Percentiles rank a stretch among this genome's conserved stretches.
phyloP scores from a whole-genome alignment of 306 rosid species.

The Oemleria cerasiformis region DNA sequence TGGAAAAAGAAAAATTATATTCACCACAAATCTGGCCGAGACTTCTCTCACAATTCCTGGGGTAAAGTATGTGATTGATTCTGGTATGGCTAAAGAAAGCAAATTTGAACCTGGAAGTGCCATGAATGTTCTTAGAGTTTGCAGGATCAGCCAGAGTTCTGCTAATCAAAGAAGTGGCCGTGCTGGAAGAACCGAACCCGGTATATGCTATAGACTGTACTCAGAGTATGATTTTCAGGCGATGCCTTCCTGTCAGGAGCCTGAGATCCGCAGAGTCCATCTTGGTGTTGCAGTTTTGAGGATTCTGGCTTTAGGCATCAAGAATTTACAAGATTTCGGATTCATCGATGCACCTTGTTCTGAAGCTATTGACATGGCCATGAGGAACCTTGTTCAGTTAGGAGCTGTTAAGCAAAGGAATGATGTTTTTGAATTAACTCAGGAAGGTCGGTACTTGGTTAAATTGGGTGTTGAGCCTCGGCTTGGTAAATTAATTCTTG shows the following conservation, averaged over 20 bases:
- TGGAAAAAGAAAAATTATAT: conserved; percentile 80
- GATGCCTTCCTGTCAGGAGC: conserved; percentile 80
- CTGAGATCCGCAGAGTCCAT: conserved; percentile 95
- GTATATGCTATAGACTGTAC: conserved; percentile 87
- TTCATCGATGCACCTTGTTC: conserved; percentile 88
- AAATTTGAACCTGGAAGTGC: conserved; percentile 82
- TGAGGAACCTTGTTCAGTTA: conserved; percentile 69
- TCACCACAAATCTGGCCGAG: conserved; percentile 92
- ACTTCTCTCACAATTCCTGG: conserved; percentile 97
- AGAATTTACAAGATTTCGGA: conserved; percentile 71
- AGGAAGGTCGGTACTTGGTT: conserved; percentile 61
- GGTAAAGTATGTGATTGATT: conserved; percentile 83
- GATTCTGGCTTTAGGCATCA: conserved; percentile 81
- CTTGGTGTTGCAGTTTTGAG: conserved; percentile 92
- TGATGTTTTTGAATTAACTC: conserved; percentile 50
- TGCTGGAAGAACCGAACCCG: conserved; percentile 96
- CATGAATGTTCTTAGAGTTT: conserved; percentile 85
- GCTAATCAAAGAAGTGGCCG: conserved; percentile 96
- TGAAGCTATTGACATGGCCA: conserved; percentile 78
- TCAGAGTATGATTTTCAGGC: conserved; percentile 61
- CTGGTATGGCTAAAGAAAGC: conserved; percentile 83
- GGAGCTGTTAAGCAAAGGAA: conserved; percentile 53
- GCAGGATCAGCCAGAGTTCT: conserved; percentile 86
- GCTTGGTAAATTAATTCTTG: conserved; percentile 86
- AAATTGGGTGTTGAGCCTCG: conserved; percentile 94